These are phyloP conservation scores for Dillenia turbinata DNA, from an alignment of 164 flowering plant genomes.

Conservation along the genomic window DNA sequence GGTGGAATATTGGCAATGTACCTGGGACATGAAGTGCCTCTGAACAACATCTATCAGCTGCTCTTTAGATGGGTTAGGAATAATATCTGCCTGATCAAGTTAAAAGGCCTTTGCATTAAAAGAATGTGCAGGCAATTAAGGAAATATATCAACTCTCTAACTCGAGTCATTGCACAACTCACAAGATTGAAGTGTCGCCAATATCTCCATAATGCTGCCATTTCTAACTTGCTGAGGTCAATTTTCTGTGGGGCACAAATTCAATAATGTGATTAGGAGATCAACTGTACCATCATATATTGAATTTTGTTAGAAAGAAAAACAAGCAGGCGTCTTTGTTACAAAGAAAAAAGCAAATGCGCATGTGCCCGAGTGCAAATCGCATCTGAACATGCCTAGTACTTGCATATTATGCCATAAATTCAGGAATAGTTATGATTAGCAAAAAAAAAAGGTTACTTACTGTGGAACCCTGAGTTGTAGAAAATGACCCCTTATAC, in stretches of 20 bases:
- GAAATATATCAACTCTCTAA: background rate
- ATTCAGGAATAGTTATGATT: no score
- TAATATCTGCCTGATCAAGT: slow-evolving; percentile 52
- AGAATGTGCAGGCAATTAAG: background rate
- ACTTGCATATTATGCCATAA: no score
- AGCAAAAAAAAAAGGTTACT: slow-evolving; percentile 4
- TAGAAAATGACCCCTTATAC: slow-evolving; percentile 62
- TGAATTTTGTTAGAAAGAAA: background rate
- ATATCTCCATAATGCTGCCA: slow-evolving; percentile 88
- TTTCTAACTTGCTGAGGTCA: slow-evolving; percentile 88
- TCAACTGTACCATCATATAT: no score
- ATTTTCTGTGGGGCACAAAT: slow-evolving; percentile 44
- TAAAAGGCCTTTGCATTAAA: background rate
- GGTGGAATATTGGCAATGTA: slow-evolving; percentile 14
- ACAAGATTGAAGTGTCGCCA: slow-evolving; percentile 93
- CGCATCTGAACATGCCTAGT: no score
- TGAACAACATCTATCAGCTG: slow-evolving; percentile 83
- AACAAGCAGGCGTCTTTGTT: background rate
- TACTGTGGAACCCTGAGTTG: slow-evolving; percentile 52
- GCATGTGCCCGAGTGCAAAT: no score
- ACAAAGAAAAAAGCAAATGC: background rate
- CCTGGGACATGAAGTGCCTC: slow-evolving; percentile 96
- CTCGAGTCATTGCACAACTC: slow-evolving; percentile 18
- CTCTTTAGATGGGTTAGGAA: slow-evolving; percentile 85
- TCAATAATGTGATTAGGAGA: background rate